Evolutionary conservation across 305 asterid genomes (phyloP).

Genomic region (Salvia sclarea): DNA sequence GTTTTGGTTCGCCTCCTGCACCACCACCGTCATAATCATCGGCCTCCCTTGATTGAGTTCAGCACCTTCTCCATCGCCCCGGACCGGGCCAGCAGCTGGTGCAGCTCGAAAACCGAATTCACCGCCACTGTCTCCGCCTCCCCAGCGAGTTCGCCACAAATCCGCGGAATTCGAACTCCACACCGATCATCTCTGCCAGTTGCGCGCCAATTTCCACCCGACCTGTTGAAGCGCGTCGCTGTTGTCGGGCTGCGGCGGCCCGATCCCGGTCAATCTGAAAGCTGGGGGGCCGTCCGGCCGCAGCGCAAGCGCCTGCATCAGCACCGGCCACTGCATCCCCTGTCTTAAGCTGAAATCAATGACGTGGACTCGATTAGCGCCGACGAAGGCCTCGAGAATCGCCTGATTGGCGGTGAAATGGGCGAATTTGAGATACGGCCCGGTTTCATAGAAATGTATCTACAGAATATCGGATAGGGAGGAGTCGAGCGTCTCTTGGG

Average conservation of each 20-base stretch:
- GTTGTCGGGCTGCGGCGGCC: constrained; percentile 78
- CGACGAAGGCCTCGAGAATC: constrained; percentile 66
- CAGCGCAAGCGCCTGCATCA: constrained; percentile 73
- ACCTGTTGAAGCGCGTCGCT: constrained; percentile 68
- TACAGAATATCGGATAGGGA: constrained; percentile 57
- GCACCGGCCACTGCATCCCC: constrained; percentile 93
- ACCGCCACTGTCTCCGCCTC: constrained; percentile 64
- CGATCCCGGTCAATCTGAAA: constrained; percentile 72
- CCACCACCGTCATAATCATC: constrained; percentile 64
- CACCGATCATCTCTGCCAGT: constrained; percentile 60
- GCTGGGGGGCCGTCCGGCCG: constrained; percentile 74
- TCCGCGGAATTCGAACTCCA: constrained; percentile 71
- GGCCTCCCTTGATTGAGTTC: constrained; percentile 55
- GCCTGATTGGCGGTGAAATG: constrained; percentile 89
- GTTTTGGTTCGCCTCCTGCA: constrained; percentile 76
- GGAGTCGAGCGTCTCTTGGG: constrained; percentile 45
- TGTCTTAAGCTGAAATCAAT: constrained; percentile 73
- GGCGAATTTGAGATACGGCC: constrained; percentile 75
- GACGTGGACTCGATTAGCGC: constrained; percentile 64
- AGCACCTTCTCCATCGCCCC: constrained; percentile 56
- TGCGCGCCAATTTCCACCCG: constrained; percentile 79
- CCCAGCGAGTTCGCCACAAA: constrained; percentile 61
- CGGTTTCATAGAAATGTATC: constrained; percentile 78
- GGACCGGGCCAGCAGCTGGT: constrained; percentile 48
- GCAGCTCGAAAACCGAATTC: constrained; percentile 76